A percentile compares a stretch with the other conserved stretches of the same genome.
Conservation (phyloP, 2,329 filamentous ascomycete species). For the Fusarium nodosum region DNA sequence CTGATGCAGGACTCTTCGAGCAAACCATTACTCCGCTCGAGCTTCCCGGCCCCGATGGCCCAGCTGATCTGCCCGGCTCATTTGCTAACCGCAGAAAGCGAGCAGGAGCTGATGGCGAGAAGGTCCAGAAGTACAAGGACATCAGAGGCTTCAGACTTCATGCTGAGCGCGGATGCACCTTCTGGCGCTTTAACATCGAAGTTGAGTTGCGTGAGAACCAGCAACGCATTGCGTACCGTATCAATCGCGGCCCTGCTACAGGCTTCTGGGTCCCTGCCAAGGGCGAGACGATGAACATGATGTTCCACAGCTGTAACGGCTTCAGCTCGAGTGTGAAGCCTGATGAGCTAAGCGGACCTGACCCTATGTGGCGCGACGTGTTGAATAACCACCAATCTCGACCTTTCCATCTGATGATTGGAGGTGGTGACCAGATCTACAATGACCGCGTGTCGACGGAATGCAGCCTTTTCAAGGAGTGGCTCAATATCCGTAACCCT, state of each 20-base stretch:
- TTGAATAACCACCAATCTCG: slow-evolving; percentile 90
- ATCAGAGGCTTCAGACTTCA: slow-evolving; percentile 86
- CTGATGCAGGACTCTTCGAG: slow-evolving; percentile 87
- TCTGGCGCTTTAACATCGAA: slow-evolving; percentile 97
- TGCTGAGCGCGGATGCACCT: slow-evolving; percentile 87
- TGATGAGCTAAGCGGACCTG: slow-evolving; percentile 87
- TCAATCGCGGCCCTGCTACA: slow-evolving; percentile 89
- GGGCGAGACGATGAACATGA: slow-evolving; percentile 94
- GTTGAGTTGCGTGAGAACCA: slow-evolving; percentile 84
- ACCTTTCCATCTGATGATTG: slow-evolving; percentile 98
- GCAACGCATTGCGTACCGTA: slow-evolving; percentile 92
- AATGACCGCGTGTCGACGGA: slow-evolving; percentile 87
- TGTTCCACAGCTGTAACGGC: slow-evolving; percentile 98
- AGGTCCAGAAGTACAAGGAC: slow-evolving; percentile 83
- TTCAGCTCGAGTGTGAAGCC: slow-evolving; percentile 86
- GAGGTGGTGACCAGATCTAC: slow-evolving; percentile 96
- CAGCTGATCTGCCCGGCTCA: slow-evolving; percentile 64
- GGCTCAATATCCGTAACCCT: slow-evolving; percentile 85
- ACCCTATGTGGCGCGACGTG: slow-evolving; percentile 97
- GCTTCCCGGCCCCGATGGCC: slow-evolving; percentile 57
- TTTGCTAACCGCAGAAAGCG: slow-evolving; percentile 68
- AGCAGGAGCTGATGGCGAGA: slow-evolving; percentile 79
- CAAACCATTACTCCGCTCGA: slow-evolving; percentile 69
- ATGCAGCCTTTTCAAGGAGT: slow-evolving; percentile 82
- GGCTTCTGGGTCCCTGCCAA: slow-evolving; percentile 95